Evolutionary conservation across 768 basidiomycete species (phyloP), one percentile per base, ranked within the genome.

Genomic region (Termitomyces heimii): DNA sequence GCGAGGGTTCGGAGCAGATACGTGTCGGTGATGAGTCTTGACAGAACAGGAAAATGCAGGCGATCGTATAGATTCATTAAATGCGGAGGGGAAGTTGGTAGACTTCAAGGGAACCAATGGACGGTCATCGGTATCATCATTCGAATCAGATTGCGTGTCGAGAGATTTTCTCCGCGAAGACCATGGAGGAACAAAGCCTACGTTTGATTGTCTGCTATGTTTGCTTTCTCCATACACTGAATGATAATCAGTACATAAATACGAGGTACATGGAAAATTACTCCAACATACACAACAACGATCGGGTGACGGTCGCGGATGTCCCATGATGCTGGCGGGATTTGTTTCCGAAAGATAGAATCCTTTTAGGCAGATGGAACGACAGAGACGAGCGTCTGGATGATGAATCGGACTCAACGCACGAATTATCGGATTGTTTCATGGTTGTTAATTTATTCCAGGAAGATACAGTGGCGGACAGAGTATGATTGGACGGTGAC

Each of bases 11-110:
- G 75, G 73, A 8, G 68, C 59, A 5, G 75, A 71, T 2, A 60
- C 58, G 29, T 71, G 69, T 51, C 71, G 64, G 35, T 68, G 62
- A 31, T 69, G 63, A 28, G 62, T 22, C 55, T 71, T 74, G 22
- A 67, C 66, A 34, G 69, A 65, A 53, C 47, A 61, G 53, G 57
- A 67, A 58, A 31, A 56, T 49, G 28, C 59, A 45, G 58, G 64
- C 34, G 62, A 59, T 18, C 56, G 53, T 31, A 55, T 37, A 35
- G 62, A 60, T 6, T 68, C 62, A n/a, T 58, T 51, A 31, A 65
- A 58, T 26, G 40, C 18, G 16, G n/a, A 20, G 40, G 26, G 28
- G 12, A 47, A 29, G 20, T 42, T 42, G 35, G 42, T n/a, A 37
- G 55, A 40, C 64, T 47, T 60, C 60, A 42, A 62, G 62, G 48